Evolutionary conservation across 2,329 filamentous ascomycete species (phyloP).

Genomic region (Arthroderma uncinatum): DNA sequence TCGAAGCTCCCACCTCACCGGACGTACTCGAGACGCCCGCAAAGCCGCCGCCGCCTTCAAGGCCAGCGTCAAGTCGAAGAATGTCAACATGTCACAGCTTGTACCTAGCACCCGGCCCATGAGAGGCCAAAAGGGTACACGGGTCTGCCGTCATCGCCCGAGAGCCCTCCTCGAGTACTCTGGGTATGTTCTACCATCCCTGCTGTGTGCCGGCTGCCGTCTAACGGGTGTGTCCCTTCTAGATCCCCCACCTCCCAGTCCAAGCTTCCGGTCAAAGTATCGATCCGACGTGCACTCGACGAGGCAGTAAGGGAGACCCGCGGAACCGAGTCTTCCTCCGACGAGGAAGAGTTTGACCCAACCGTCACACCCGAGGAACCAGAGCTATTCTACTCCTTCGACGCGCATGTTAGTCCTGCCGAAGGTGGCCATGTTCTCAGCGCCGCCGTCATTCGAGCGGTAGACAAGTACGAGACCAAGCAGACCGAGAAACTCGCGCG

Average conservation of each 20-base stretch:
- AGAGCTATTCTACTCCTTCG: conserved; percentile 45
- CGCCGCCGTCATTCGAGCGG: conserved; percentile 45
- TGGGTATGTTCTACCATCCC: not conserved
- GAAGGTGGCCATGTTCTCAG: conserved; percentile 48
- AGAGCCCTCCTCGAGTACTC: not conserved
- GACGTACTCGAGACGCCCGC: not conserved
- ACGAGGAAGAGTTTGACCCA: not conserved
- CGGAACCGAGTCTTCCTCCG: not conserved
- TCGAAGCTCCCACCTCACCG: not conserved
- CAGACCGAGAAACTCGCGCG: conserved; percentile 51
- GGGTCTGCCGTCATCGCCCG: not conserved
- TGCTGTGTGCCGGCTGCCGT: not conserved
- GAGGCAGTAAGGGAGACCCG: conserved; percentile 1
- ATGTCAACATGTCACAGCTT: not conserved
- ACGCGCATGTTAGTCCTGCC: conserved; percentile 39
- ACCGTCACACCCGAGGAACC: conserved; percentile 24
- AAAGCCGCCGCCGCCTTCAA: not conserved
- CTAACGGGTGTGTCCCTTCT: not conserved
- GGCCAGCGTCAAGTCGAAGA: not conserved
- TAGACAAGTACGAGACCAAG: conserved; percentile 49
- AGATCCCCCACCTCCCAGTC: not conserved
- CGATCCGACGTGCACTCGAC: not conserved
- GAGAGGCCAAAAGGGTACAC: conserved; percentile 4
- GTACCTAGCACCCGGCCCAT: conserved; percentile 23
- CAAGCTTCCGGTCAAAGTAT: not conserved